A percentile compares a stretch with the other conserved stretches of the same genome.
Evolutionary conservation across 2,329 filamentous ascomycete genomes (phyloP).

Genomic region (Ophiostoma sp.): DNA sequence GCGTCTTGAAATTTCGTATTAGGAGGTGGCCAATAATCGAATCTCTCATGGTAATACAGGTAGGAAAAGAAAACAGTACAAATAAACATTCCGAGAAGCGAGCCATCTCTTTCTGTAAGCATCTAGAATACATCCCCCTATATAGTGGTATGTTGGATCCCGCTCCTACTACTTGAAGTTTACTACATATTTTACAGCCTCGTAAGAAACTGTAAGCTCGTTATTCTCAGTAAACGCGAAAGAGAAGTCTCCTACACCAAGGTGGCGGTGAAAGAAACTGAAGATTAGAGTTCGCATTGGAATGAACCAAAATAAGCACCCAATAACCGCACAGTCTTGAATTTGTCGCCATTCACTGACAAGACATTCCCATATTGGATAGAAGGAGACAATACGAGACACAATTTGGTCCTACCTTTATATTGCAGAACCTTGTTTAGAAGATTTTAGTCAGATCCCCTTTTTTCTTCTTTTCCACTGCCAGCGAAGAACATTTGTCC

Average conservation of each 20-base stretch:
- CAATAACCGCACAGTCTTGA: background rate
- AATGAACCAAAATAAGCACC: background rate
- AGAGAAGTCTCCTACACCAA: background rate
- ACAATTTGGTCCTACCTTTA: background rate
- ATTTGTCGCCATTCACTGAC: background rate
- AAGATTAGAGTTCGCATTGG: background rate
- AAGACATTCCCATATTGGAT: background rate
- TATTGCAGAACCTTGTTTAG: background rate
- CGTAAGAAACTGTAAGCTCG: background rate
- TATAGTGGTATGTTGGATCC: background rate
- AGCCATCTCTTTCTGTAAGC: background rate
- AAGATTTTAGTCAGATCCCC: background rate
- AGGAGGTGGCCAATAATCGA: background rate
- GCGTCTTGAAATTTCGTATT: constrained; percentile 13
- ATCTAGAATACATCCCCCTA: background rate
- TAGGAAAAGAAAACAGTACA: background rate
- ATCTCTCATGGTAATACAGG: background rate
- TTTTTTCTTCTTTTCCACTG: background rate
- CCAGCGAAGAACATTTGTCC: background rate
- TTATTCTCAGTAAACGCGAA: background rate
- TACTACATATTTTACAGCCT: background rate
- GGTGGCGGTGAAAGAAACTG: background rate
- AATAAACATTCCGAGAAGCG: background rate
- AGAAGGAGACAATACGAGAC: background rate
- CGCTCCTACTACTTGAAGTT: background rate